Percentiles rank a stretch among this genome's conserved stretches.
These are phyloP conservation scores for Dacryopinax primogenitus DNA, from an alignment of 768 basidiomycete species.

Conservation along the genomic window DNA sequence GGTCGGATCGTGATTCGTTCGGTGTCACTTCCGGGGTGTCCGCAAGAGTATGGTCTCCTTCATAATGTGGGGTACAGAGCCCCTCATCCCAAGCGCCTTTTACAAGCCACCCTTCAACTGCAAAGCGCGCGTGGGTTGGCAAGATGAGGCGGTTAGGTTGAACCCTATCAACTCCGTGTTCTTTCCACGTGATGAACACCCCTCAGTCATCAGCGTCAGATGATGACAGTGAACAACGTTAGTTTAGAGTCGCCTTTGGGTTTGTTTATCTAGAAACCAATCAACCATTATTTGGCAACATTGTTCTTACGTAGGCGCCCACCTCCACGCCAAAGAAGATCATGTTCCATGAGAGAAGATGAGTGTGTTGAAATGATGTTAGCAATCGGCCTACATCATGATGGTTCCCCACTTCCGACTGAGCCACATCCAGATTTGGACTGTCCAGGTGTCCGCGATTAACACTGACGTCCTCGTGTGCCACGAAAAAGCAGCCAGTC, in stretches of 20 bases:
- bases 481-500: no score
- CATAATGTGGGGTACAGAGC: constrained; percentile 1
- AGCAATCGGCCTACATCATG: no score
- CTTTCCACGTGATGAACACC: neutral
- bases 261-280: neutral
- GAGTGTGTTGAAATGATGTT: neutral
- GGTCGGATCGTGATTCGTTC: neutral
- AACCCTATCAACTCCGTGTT: neutral
- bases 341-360: neutral
- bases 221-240: neutral
- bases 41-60: neutral
- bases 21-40: neutral
- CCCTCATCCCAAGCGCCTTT: neutral
- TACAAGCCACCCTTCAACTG: neutral
- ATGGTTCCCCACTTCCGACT: neutral
- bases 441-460: neutral
- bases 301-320: constrained; percentile 3
- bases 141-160: neutral
- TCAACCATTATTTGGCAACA: neutral
- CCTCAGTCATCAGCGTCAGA: neutral
- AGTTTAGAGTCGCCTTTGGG: neutral
- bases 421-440: constrained; percentile 2
- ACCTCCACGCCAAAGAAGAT: constrained; percentile 7
- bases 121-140: neutral
- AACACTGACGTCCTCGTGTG: no score